Evolutionary conservation across 768 basidiomycete genomes (phyloP), one percentile per base, ranked within the genome.

Genomic region (Kwoniella dejecticola): DNA sequence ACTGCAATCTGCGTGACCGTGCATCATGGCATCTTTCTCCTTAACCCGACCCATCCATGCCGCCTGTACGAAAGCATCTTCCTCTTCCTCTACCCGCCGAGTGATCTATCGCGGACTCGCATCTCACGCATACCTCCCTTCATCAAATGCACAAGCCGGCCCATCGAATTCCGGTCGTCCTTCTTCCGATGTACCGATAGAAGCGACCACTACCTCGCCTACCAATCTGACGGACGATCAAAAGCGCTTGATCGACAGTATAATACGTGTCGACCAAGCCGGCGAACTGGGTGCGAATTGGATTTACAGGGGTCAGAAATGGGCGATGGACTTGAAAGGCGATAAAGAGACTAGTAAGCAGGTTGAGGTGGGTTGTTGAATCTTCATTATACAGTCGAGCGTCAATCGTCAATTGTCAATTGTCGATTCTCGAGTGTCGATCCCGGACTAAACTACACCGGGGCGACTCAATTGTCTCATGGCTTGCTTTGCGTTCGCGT

Each of bases 261-360:
- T 79, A 46, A 81, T 98, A 48, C 85, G 94, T 12, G 90, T 98
- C 21, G 94, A 98, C 80, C 93, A 96, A 68, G 94, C 93, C 1
- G 94, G 94, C 8, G 94, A 98, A 79, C 82, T 95, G 40, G 94
- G 93, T 0, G 94, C 94, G 19, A 97, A 96, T 80, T 94, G 87
- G 82, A 98, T 98, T 53, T 98, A 97, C 80, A 82, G 83, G 70
- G 94, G 95, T 4, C 95, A 97, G 76, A 81, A 88, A 71, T 86
- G 84, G 55, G 83, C 93, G 29, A 82, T 94, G 17, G 64, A 62
- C 0, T 27, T 78, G 10, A 67, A 67, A 41, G 72, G 75, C 4
- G 77, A 78, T 64, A 65, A 60, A 33, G 77, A 44, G 79, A 85
- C 47, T 84, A 85, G 24, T 80, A 85, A 50, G 77, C 62, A 96